phyloP scores from a whole-genome alignment of 352 stramenopile genomes.

The Paralagenidium karlingii region DNA sequence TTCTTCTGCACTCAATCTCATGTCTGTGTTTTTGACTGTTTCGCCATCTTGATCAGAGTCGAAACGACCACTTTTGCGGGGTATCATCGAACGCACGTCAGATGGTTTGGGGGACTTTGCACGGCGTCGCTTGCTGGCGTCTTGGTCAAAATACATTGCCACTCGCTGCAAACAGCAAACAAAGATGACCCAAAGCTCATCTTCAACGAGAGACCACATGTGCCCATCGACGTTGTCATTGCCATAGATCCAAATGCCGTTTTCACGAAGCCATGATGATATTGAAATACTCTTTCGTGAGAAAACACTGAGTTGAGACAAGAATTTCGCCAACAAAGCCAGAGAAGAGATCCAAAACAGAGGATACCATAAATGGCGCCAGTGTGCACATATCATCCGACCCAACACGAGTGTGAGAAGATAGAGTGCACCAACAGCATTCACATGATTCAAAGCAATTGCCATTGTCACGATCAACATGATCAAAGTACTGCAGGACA shows the following conservation, averaged over 20 bases:
- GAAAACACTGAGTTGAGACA: constrained; percentile 53
- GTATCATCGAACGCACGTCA: too few relatives aligned
- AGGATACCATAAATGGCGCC: constrained; percentile 64
- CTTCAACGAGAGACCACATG: constrained; percentile 38
- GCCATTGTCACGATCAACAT: constrained; percentile 62
- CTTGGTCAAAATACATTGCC: constrained; percentile 51
- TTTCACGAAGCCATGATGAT: constrained; percentile 24
- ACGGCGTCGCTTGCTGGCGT: constrained; percentile 4
- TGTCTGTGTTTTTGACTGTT: too few relatives aligned
- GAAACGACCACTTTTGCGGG: too few relatives aligned
- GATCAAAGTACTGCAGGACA: constrained; percentile 52
- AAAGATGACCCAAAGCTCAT: constrained; percentile 53
- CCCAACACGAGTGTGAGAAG: constrained; percentile 45
- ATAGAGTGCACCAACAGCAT: constrained; percentile 53
- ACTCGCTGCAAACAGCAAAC: constrained; percentile 63
- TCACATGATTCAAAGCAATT: constrained; percentile 40
- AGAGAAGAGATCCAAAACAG: constrained; percentile 65
- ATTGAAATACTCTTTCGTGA: constrained; percentile 11
- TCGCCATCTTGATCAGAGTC: too few relatives aligned
- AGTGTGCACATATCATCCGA: constrained; percentile 33
- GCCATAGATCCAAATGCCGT: constrained; percentile 41
- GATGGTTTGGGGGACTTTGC: constrained; percentile 1
- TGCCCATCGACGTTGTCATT: constrained; percentile 30
- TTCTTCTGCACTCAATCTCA: too few relatives aligned
- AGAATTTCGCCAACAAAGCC: constrained; percentile 39